Percentiles rank a stretch among this genome's conserved stretches.
These are phyloP conservation scores for Beta corolliflora DNA, from an alignment of 179 eudicot genomes.

Conservation along the genomic window DNA sequence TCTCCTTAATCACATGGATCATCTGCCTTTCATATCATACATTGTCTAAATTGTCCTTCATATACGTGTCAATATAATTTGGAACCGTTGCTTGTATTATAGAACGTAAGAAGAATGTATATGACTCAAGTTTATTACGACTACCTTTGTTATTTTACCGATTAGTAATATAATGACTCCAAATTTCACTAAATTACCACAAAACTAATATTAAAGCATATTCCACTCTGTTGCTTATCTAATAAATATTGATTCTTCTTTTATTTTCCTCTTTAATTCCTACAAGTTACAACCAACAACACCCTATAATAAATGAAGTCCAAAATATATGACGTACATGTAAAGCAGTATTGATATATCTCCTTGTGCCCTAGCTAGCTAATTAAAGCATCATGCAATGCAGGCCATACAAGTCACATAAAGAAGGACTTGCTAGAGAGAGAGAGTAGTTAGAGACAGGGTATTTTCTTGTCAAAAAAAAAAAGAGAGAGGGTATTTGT, in stretches of 20 bases:
- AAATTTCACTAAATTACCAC: no score
- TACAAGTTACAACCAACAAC: constrained; percentile 31
- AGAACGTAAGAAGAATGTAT: no score
- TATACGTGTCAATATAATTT: no score
- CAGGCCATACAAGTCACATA: constrained; percentile 35
- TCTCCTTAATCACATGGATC: no score
- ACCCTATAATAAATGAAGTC: constrained; percentile 31
- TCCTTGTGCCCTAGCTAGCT: neutral
- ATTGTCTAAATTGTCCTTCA: no score
- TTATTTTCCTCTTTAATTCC: neutral
- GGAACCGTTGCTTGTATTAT: no score
- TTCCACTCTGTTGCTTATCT: no score
- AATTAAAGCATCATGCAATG: constrained; percentile 36
- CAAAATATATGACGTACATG: constrained; percentile 15
- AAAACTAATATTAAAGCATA: no score
- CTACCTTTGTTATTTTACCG: no score
- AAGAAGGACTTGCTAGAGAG: constrained; percentile 18
- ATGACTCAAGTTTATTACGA: no score
- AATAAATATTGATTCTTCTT: neutral
- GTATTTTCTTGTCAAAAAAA: neutral
- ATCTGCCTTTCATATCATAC: no score
- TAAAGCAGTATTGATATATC: constrained; percentile 7
- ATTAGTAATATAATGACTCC: no score
- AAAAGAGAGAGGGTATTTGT: neutral
- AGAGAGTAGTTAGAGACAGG: neutral